Evolutionary conservation across 2,329 filamentous ascomycete genomes (phyloP).

Genomic region (Ciborinia camelliae): DNA sequence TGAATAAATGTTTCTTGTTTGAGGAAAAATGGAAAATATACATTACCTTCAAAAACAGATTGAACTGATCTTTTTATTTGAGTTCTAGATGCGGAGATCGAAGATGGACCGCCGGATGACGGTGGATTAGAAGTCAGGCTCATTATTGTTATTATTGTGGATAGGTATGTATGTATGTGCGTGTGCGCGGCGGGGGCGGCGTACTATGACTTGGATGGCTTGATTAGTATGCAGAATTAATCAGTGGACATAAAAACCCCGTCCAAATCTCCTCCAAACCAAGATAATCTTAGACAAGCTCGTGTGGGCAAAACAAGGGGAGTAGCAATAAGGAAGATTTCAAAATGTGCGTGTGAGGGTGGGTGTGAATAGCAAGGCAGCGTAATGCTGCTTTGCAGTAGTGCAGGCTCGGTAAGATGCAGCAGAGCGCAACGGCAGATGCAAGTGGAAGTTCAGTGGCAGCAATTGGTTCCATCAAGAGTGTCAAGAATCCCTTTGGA

Average conservation of each 20-base stretch:
- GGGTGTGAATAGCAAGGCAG: not conserved
- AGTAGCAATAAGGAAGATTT: slow-evolving; percentile 2
- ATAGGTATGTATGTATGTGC: slow-evolving; percentile 17
- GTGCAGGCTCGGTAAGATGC: slow-evolving; percentile 4
- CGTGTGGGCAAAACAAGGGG: slow-evolving; percentile 10
- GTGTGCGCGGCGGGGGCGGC: slow-evolving; percentile 14
- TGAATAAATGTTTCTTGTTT: slow-evolving; percentile 12
- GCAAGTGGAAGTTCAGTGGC: not conserved
- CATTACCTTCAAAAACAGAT: slow-evolving; percentile 57
- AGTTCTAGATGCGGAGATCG: slow-evolving; percentile 38
- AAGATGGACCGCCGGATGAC: slow-evolving; percentile 36
- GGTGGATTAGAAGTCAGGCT: slow-evolving; percentile 38
- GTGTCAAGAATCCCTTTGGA: not conserved
- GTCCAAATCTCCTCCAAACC: not conserved
- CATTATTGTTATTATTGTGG: slow-evolving; percentile 22
- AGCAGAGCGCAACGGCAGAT: slow-evolving; percentile 2
- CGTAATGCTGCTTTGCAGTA: slow-evolving; percentile 9
- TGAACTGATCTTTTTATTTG: slow-evolving; percentile 59
- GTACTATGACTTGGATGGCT: not conserved
- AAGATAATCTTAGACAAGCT: slow-evolving; percentile 14
- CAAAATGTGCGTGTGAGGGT: slow-evolving; percentile 1
- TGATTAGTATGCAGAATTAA: slow-evolving; percentile 8
- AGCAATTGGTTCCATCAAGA: slow-evolving; percentile 5
- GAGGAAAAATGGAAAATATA: slow-evolving; percentile 15
- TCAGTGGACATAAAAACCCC: not conserved